These are phyloP conservation scores for Areca catechu DNA, from an alignment of 176 grass and related monocot genomes.

Conservation along the genomic window DNA sequence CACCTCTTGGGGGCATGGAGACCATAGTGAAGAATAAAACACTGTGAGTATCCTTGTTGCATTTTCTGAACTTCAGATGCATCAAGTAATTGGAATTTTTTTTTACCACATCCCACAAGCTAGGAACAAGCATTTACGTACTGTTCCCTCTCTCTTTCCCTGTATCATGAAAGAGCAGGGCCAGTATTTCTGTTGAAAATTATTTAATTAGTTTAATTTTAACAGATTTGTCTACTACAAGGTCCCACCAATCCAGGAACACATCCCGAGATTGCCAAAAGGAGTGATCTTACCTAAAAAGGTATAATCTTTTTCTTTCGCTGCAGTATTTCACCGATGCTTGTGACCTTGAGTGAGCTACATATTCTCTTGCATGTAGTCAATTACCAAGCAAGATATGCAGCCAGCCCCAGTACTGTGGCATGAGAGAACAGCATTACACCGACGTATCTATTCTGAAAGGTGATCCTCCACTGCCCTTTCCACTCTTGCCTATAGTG, in stretches of 20 bases:
- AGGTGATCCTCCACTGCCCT: conserved; percentile 8
- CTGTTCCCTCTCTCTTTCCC: conserved; percentile 1
- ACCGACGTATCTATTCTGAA: background rate
- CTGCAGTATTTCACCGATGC: too few relatives aligned
- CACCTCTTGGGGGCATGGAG: conserved; percentile 32
- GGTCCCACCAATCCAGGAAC: conserved; percentile 22
- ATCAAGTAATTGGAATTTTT: too few relatives aligned
- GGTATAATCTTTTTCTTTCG: conserved; percentile 12
- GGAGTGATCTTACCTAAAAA: conserved; percentile 27
- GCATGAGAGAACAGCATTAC: conserved; percentile 16
- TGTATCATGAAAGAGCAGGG: background rate
- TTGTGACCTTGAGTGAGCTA: too few relatives aligned
- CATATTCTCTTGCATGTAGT: conserved; percentile 6
- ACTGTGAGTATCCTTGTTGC: conserved; percentile 20
- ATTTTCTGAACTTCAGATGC: background rate
- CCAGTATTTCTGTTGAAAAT: conserved; percentile 3
- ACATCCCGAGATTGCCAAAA: conserved; percentile 28
- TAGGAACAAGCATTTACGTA: background rate
- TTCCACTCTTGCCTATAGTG: background rate
- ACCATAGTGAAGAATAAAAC: conserved; percentile 29
- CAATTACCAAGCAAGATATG: conserved; percentile 16
- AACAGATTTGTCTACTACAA: conserved; percentile 36
- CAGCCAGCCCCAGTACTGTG: conserved; percentile 12
- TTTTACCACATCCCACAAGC: too few relatives aligned
- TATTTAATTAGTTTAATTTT: conserved; percentile 6